Percentiles rank a stretch among this genome's conserved stretches.
Evolutionary conservation across 768 basidiomycete genomes (phyloP).

Genomic region (Ephemerocybe angulata): DNA sequence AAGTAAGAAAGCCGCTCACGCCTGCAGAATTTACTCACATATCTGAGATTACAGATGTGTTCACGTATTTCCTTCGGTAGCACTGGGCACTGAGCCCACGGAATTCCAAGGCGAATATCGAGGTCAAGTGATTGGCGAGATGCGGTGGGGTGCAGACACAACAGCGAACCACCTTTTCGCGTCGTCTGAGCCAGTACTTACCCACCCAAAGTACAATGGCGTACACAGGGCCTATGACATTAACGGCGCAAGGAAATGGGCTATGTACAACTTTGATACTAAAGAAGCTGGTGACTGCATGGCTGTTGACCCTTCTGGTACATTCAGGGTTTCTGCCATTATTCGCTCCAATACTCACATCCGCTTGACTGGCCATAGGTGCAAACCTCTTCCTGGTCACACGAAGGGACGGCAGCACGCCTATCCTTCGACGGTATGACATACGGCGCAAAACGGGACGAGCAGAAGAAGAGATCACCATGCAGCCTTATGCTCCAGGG

Average conservation of each 20-base stretch:
- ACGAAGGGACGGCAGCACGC: conserved; percentile 20
- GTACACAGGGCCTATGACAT: conserved; percentile 52
- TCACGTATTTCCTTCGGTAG: conserved; percentile 20
- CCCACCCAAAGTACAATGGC: conserved; percentile 27
- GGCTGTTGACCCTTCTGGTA: conserved; percentile 44
- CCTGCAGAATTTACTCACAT: not conserved
- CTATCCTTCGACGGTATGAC: conserved; percentile 52
- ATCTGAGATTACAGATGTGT: conserved; percentile 15
- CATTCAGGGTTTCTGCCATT: conserved; percentile 2
- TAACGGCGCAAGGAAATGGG: conserved; percentile 13
- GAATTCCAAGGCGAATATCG: conserved; percentile 18
- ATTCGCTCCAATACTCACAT: not conserved
- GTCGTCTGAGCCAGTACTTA: conserved; percentile 50
- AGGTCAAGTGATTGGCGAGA: conserved; percentile 36
- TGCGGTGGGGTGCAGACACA: conserved; percentile 47
- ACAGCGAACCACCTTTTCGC: conserved; percentile 46
- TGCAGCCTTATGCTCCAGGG: conserved; percentile 32
- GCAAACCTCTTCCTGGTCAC: conserved; percentile 24
- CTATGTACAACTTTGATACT: conserved; percentile 41
- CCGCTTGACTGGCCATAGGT: not conserved
- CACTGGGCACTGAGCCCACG: no score
- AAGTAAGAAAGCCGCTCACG: conserved; percentile 24
- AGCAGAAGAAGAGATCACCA: conserved; percentile 25
- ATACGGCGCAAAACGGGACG: conserved; percentile 30
- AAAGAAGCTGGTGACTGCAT: conserved; percentile 53